Base-by-base conservation (phyloP, 805 yeast species). In the Helenozyma baotianmanensis region DNA sequence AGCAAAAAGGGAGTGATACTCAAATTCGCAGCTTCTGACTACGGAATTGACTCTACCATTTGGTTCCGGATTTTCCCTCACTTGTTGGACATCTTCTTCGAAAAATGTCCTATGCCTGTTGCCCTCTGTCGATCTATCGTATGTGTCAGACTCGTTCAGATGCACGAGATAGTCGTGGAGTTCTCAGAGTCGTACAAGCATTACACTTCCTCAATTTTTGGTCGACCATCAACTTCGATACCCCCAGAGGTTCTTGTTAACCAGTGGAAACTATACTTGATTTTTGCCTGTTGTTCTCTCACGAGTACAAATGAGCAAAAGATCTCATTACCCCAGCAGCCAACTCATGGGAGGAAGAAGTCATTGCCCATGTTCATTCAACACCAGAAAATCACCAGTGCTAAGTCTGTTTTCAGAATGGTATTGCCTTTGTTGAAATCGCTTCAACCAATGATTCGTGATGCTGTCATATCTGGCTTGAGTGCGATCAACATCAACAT, bases 41-140 rank as follows among this genome's bases (percentile, higher is more conserved):
- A 89, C 50, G 97, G 97, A 2, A 89, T 92, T 8, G 98, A 92
- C 60, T 80, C 95, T 1, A 95, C 97, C 0, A 63, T 92, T n/a
- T 92, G 98, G 98, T 82, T 90, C 48, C 74, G 95, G 40, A 73
- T 82, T 1, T 88, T 84, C 48, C 97, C 97, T 2, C 74, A 72
- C 23, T 62, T 92, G 2, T 60, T 92, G 25, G 78, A 73, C 21
- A 67, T 77, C 1, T 77, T 92, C 38, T 87, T 85, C 40, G 84
- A 78, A 39, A 72, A 70, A 29, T 88, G 95, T 50, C 97, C 98
- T 0, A 80, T 90, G 52, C 90, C 96, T 0, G 87, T 90, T 57
- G 98, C 97, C 0, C 65, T 92, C 36, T 87, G 96, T 42, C 74
- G 99, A 7, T 82, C 95, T 3, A 80, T 85, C 40, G 94, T 92